These are phyloP conservation scores for Termitomyces sp. DNA, from an alignment of 768 basidiomycete genomes.

Conservation along the genomic window DNA sequence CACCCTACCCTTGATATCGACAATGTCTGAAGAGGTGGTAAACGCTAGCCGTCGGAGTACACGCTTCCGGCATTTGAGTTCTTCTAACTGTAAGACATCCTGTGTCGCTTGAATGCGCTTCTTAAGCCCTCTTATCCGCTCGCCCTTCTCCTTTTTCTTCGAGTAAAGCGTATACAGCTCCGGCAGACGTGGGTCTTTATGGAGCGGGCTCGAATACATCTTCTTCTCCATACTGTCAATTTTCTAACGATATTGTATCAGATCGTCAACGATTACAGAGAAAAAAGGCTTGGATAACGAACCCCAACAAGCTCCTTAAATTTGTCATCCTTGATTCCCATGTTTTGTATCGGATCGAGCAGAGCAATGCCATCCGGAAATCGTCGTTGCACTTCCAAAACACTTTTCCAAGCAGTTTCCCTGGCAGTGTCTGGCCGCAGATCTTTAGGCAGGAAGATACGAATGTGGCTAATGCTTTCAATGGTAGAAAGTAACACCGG, in stretches of 20 bases:
- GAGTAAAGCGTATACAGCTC: slow-evolving; percentile 78
- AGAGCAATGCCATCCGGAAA: slow-evolving; percentile 85
- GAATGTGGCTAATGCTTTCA: slow-evolving; percentile 80
- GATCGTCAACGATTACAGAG: neutral
- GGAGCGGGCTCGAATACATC: slow-evolving; percentile 74
- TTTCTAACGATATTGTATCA: slow-evolving; percentile 52
- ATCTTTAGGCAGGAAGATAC: slow-evolving; percentile 89
- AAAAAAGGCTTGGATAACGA: slow-evolving; percentile 8
- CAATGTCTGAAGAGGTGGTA: slow-evolving; percentile 84
- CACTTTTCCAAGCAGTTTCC: slow-evolving; percentile 85
- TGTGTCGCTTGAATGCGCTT: slow-evolving; percentile 86
- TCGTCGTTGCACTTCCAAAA: slow-evolving; percentile 85
- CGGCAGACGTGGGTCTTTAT: slow-evolving; percentile 73
- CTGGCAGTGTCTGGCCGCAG: slow-evolving; percentile 69
- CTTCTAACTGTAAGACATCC: slow-evolving; percentile 92
- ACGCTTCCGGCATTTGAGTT: slow-evolving; percentile 92
- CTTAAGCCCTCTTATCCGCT: slow-evolving; percentile 71
- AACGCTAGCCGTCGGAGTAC: slow-evolving; percentile 90
- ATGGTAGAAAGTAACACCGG: slow-evolving; percentile 86
- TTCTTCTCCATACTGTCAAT: slow-evolving; percentile 86
- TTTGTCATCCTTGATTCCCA: slow-evolving; percentile 93
- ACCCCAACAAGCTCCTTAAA: slow-evolving; percentile 87
- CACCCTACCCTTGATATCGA: slow-evolving; percentile 96
- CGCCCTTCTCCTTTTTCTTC: slow-evolving; percentile 66
- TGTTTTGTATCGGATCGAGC: slow-evolving; percentile 89